These are phyloP conservation scores for Halophytophthora polymorphica DNA, from an alignment of 352 stramenopile genomes.

Conservation along the genomic window DNA sequence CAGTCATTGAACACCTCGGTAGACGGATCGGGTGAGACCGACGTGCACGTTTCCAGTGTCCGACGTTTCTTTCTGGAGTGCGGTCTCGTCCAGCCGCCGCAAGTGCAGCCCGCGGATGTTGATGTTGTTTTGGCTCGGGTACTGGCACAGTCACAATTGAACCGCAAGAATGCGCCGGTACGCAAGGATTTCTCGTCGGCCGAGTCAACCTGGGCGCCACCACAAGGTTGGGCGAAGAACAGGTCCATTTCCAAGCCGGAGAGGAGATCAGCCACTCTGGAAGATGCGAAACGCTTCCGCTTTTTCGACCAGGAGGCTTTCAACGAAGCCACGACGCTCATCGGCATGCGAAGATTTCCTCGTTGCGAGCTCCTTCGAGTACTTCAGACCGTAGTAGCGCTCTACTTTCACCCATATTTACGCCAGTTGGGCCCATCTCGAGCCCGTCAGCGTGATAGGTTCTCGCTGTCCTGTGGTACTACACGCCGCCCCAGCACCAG, in stretches of 20 bases:
- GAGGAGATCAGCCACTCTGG: slow-evolving; percentile 5
- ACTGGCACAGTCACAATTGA: slow-evolving; percentile 49
- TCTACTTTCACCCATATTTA: slow-evolving; percentile 45
- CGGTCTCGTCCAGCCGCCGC: slow-evolving; percentile 49
- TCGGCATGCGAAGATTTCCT: slow-evolving; percentile 60
- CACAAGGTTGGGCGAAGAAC: slow-evolving; percentile 21
- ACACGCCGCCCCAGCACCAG: slow-evolving; percentile 6
- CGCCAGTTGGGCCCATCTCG: slow-evolving; percentile 12
- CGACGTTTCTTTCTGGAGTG: slow-evolving; percentile 65
- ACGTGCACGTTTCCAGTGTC: slow-evolving; percentile 65
- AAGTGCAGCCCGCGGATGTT: slow-evolving; percentile 50
- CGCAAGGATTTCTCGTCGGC: slow-evolving; percentile 48
- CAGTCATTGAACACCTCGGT: slow-evolving; percentile 44
- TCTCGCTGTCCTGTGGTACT: slow-evolving; percentile 5
- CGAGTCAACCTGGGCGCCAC: slow-evolving; percentile 14
- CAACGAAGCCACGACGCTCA: slow-evolving; percentile 66
- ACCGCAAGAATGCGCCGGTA: slow-evolving; percentile 39
- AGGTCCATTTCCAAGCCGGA: slow-evolving; percentile 7
- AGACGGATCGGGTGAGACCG: slow-evolving; percentile 27
- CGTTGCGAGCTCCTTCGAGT: slow-evolving; percentile 48
- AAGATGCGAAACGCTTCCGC: slow-evolving; percentile 41
- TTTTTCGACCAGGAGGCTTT: slow-evolving; percentile 72
- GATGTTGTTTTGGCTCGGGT: slow-evolving; percentile 68
- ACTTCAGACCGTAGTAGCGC: slow-evolving; percentile 48
- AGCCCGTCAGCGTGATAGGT: slow-evolving; percentile 13